Evolutionary conservation across 2,329 filamentous ascomycete species (phyloP).

Genomic region (Exophiala bonariae): DNA sequence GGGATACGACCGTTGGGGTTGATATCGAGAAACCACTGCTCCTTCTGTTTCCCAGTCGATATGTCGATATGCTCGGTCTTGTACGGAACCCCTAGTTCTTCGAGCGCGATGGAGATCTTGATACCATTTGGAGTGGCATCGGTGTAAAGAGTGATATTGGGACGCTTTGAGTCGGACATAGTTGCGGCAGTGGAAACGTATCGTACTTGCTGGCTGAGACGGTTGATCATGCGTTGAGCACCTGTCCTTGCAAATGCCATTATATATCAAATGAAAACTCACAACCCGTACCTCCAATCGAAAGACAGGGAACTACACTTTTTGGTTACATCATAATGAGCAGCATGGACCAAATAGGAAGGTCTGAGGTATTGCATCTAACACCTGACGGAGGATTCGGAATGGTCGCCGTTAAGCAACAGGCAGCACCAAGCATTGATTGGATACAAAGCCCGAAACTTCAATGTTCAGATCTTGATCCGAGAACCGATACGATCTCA

Average conservation of each 20-base stretch:
- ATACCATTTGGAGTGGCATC: constrained; percentile 83
- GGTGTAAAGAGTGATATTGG: constrained; percentile 76
- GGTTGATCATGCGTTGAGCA: not conserved
- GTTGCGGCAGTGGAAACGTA: constrained; percentile 8
- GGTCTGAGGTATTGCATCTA: too few species aligned
- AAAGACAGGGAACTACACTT: too few species aligned
- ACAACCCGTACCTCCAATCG: too few species aligned
- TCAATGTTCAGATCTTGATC: too few species aligned
- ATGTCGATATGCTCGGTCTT: constrained; percentile 43
- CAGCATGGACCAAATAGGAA: too few species aligned
- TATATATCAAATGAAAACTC: not conserved
- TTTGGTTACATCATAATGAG: too few species aligned
- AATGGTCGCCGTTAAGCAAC: too few species aligned
- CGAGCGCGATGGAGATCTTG: constrained; percentile 82
- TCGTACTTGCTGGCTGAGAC: constrained; percentile 19
- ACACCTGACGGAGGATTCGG: too few species aligned
- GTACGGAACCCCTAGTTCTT: constrained; percentile 66
- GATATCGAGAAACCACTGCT: constrained; percentile 85
- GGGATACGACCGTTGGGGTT: constrained; percentile 94
- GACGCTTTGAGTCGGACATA: constrained; percentile 14
- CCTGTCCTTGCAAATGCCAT: not conserved
- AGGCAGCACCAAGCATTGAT: too few species aligned
- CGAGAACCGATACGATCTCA: too few species aligned
- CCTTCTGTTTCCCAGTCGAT: constrained; percentile 73
- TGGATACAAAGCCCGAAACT: too few species aligned